Conservation (phyloP, 2,329 filamentous ascomycete species). For the Colletotrichum musae region DNA sequence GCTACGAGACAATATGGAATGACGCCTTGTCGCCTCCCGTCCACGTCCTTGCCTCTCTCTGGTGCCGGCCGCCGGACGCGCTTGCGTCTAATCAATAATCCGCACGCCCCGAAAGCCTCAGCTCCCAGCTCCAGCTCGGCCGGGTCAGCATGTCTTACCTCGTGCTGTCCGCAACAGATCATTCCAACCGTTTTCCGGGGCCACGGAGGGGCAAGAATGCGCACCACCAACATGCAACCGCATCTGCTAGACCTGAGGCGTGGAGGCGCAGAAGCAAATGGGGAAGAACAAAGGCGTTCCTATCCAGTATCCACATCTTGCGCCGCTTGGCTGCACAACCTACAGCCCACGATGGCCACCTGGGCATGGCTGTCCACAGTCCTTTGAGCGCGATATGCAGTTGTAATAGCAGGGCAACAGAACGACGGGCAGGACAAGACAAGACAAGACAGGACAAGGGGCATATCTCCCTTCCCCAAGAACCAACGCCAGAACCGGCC, state of each 20-base stretch:
- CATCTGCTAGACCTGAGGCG: neutral
- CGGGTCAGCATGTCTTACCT: constrained; percentile 9
- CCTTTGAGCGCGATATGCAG: too few species aligned
- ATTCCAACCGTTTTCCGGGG: constrained; percentile 26
- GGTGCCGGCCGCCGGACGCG: neutral
- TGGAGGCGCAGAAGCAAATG: neutral
- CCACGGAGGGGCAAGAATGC: constrained; percentile 26
- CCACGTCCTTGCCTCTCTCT: constrained; percentile 5
- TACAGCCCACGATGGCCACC: constrained; percentile 6
- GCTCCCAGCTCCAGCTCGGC: constrained; percentile 14
- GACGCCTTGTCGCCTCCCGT: constrained; percentile 26
- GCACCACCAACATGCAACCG: constrained; percentile 14
- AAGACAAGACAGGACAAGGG: constrained; percentile 24
- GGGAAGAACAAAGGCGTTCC: constrained; percentile 15
- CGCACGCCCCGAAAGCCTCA: constrained; percentile 9
- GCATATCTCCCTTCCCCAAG: constrained; percentile 24
- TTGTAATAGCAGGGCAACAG: too few species aligned
- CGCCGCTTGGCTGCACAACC: constrained; percentile 16
- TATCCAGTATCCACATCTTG: constrained; percentile 6
- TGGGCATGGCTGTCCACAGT: too few species aligned
- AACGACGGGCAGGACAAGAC: too few species aligned
- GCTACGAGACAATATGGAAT: constrained; percentile 33
- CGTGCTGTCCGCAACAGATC: constrained; percentile 18
- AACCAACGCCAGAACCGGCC: constrained; percentile 22
- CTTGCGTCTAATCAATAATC: constrained; percentile 7